These are phyloP conservation scores for Leccinum variabile DNA, from an alignment of 1,284 basidiomycete genomes.

Conservation along the genomic window DNA sequence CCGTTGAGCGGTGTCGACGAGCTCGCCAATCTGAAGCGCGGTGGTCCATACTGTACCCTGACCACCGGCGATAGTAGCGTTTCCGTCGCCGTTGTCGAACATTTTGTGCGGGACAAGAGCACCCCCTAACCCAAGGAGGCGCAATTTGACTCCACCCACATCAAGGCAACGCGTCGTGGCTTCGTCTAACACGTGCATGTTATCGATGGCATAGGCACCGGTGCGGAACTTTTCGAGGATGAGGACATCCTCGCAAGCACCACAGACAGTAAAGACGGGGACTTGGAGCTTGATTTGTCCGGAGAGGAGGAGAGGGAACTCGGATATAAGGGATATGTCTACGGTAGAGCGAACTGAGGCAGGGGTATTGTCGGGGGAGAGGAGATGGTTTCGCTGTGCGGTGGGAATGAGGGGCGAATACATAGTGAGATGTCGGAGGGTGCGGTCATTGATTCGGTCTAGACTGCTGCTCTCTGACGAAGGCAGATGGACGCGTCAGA, in stretches of 20 bases:
- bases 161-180: slow-evolving; percentile 89
- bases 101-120: slow-evolving; percentile 95
- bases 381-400: slow-evolving; percentile 78
- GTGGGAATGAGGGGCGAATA: slow-evolving; percentile 95
- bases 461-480: slow-evolving; percentile 73
- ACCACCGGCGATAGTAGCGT: slow-evolving; percentile 94
- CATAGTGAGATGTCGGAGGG: slow-evolving; percentile 93
- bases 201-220: slow-evolving; percentile 79
- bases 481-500: slow-evolving; percentile 20
- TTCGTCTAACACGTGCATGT: slow-evolving; percentile 92
- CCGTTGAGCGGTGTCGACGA: slow-evolving; percentile 95
- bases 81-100: slow-evolving; percentile 95
- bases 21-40: slow-evolving; percentile 94
- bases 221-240: slow-evolving; percentile 92
- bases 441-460: slow-evolving; percentile 90
- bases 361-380: slow-evolving; percentile 64
- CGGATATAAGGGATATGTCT: slow-evolving; percentile 78
- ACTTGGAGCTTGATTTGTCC: slow-evolving; percentile 87
- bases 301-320: slow-evolving; percentile 89
- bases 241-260: slow-evolving; percentile 94
- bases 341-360: slow-evolving; percentile 63
- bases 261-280: slow-evolving; percentile 96
- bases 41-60: slow-evolving; percentile 99
- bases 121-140: slow-evolving; percentile 93
- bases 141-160: slow-evolving; percentile 89